phyloP scores from a whole-genome alignment of 805 yeast genomes.

The Starmerella vaccinii region DNA sequence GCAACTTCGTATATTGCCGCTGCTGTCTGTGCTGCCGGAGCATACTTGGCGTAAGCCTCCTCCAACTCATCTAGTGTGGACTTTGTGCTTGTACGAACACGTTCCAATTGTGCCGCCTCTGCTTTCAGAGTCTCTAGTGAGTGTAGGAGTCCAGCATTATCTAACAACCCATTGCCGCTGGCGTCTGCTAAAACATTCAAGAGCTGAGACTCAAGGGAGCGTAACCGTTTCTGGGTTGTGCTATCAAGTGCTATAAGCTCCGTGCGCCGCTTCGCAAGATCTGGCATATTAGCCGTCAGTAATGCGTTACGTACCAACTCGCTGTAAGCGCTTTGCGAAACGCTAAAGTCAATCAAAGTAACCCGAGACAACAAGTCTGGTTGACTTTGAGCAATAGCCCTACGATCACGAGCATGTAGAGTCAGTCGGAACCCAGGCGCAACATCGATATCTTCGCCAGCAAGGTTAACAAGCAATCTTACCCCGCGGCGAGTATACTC shows the following conservation, averaged over 20 bases:
- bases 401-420: conserved; percentile 51
- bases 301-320: conserved; percentile 50
- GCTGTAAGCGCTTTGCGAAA: conserved; percentile 59
- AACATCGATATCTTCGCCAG: conserved; percentile 54
- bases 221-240: conserved; percentile 47
- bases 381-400: conserved; percentile 33
- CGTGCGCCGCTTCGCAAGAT: conserved; percentile 47
- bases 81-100: conserved; percentile 45
- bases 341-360: conserved; percentile 55
- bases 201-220: conserved; percentile 48
- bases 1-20: conserved; percentile 43
- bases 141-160: conserved; percentile 48
- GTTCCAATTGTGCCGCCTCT: conserved; percentile 47
- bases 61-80: conserved; percentile 48
- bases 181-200: conserved; percentile 46
- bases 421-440: conserved; percentile 52
- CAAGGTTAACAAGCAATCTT: conserved; percentile 49
- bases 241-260: conserved; percentile 48
- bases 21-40: conserved; percentile 47
- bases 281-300: conserved; percentile 51
- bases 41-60: conserved; percentile 38
- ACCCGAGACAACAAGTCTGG: conserved; percentile 55
- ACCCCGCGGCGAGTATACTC: conserved; percentile 63
- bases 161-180: conserved; percentile 47
- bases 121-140: conserved; percentile 56